These are phyloP conservation scores for Neurospora crassa DNA, from an alignment of 2,329 filamentous ascomycete species.

Conservation along the genomic window DNA sequence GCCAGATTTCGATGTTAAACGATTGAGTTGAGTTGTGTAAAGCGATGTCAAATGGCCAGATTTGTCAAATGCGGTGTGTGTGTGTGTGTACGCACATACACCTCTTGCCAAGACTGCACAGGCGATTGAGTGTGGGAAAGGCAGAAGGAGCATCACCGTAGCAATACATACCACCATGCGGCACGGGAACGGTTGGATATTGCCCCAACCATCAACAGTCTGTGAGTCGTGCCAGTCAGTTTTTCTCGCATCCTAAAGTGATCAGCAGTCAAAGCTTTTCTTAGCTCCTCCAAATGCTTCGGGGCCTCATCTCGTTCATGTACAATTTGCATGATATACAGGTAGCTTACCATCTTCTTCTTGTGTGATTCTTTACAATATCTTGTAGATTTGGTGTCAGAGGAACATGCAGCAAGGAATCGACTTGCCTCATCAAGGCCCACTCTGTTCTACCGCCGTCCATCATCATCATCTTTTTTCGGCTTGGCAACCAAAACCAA, in stretches of 20 bases:
- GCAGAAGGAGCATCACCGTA: background rate
- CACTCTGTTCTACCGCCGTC: background rate
- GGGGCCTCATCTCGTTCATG: background rate
- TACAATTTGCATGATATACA: background rate
- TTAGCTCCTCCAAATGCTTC: background rate
- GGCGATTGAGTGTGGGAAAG: no score
- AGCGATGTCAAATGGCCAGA: no score
- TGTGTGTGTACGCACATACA: no score
- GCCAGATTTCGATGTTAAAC: no score
- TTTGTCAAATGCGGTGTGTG: no score
- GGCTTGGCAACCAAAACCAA: background rate
- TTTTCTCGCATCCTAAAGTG: background rate
- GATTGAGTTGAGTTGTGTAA: no score
- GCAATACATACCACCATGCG: background rate
- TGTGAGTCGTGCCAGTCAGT: background rate
- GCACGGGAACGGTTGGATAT: background rate
- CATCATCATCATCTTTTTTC: background rate
- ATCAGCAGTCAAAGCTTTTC: background rate
- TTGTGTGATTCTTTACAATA: background rate
- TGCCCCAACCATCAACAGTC: background rate
- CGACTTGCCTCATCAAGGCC: background rate
- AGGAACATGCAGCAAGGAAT: background rate
- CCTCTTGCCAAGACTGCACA: no score
- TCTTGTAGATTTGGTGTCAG: background rate
- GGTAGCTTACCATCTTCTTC: background rate